Evolutionary conservation across 768 basidiomycete genomes (phyloP), one percentile per base, ranked within the genome.

Genomic region (Coprinellus micaceus): DNA sequence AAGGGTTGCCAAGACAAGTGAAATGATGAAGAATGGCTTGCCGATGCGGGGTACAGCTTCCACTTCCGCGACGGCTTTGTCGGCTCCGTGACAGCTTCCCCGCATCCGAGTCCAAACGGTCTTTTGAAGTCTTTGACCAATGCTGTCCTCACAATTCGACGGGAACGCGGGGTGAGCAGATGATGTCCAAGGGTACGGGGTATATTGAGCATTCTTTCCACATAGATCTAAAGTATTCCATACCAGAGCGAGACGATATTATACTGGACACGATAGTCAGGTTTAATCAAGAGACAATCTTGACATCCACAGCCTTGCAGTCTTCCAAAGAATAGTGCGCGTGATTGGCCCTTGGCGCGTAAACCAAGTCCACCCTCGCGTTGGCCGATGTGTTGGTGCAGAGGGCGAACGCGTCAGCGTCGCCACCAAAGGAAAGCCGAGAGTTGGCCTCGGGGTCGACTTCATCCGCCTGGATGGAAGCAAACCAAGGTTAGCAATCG

Each of bases 301-400:
- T 71, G 15, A 79, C 66, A 37, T 71, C 68, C 15, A 77, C 66
- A 3, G 74, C 70, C 40, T 69, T 67, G 57, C 76, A 78, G 21
- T 64, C 64, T 49, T 67, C 67, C 43, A 75, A 67, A 22, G 64
- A 63, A 56, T 77, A 77, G 59, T 77, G 70, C 0, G 73, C 71
- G 58, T 77, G 74, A 21, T 73, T 74, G 7, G 75, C 73, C 50
- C 73, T 74, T 2, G 76, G 75, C 10, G 70, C 70, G 56, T 70
- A 76, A 6, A 78, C 75, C 9, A 77, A 67, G 57, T 78, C 77
- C 57, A 71, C 50, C 47, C 76, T 65, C 17, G 69, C 73, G 56
- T 77, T 73, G 5, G 72, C 74, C 15, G 71, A 73, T 25, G 65
- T 69, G 57, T 78, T 78, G 0, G 67, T 69, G 66, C 77, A 78